Evolutionary conservation across 75 land plant genomes (phyloP).

Genomic region (Pinus tabuliformis): DNA sequence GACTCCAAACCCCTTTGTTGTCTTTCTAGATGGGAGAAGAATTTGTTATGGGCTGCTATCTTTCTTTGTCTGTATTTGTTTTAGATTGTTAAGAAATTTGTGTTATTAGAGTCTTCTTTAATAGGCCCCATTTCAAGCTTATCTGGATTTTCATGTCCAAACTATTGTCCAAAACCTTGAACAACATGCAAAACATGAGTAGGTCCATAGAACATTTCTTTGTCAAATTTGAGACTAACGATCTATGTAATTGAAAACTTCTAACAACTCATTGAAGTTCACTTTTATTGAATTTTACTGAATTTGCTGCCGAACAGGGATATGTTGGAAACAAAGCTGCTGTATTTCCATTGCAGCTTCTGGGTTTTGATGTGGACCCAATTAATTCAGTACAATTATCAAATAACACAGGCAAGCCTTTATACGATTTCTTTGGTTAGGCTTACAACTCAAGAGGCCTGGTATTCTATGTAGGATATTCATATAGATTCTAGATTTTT

Average conservation of each 20-base stretch:
- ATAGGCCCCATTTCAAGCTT: too few relatives aligned
- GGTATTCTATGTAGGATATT: slow-evolving; percentile 22
- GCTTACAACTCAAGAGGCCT: slow-evolving; percentile 25
- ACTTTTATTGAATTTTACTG: neutral
- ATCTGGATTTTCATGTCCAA: too few relatives aligned
- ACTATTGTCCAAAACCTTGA: too few relatives aligned
- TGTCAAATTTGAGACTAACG: too few relatives aligned
- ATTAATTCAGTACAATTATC: slow-evolving; percentile 98
- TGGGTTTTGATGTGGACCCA: slow-evolving; percentile 99
- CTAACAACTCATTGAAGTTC: neutral
- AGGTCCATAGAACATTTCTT: too few relatives aligned
- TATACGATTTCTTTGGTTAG: slow-evolving; percentile 19
- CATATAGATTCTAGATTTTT: slow-evolving; percentile 5
- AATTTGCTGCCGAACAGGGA: slow-evolving; percentile 43
- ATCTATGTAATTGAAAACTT: neutral
- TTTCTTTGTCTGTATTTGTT: too few relatives aligned
- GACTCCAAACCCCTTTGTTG: too few relatives aligned
- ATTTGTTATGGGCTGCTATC: too few relatives aligned
- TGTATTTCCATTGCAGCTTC: slow-evolving; percentile 93
- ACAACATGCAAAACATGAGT: too few relatives aligned
- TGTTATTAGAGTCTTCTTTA: too few relatives aligned
- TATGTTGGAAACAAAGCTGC: slow-evolving; percentile 99
- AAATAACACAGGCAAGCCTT: slow-evolving; percentile 97
- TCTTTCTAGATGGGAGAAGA: too few relatives aligned
- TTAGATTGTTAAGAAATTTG: too few relatives aligned